Conservation (phyloP, 257 asterid genomes). For the Leptodermis oblonga region DNA sequence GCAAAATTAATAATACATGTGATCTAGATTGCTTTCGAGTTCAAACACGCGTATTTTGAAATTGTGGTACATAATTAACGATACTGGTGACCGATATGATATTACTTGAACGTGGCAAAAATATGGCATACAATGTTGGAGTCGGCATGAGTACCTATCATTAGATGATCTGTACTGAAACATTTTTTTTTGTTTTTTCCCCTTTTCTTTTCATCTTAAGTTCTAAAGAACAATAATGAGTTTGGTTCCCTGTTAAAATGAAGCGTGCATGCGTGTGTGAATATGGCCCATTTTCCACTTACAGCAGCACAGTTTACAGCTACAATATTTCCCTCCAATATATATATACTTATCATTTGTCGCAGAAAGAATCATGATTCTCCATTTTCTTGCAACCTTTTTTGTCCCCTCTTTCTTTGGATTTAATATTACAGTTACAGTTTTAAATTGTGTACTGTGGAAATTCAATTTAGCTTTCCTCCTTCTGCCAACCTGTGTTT, state of each 20-base stretch:
- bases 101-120: no score
- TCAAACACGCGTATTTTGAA: no score
- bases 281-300: constrained; percentile 18
- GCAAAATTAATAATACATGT: no score
- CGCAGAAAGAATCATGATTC: neutral
- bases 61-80: no score
- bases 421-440: no score
- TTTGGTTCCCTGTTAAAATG: constrained; percentile 13
- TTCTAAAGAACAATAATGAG: constrained; percentile 17
- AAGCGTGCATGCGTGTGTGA: constrained; percentile 31
- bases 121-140: constrained; percentile 2
- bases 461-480: no score
- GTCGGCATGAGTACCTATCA: constrained; percentile 13
- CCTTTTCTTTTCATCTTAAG: neutral
- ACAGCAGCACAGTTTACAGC: neutral
- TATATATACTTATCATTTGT: neutral
- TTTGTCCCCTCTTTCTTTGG: neutral
- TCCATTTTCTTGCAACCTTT: neutral
- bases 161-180: constrained; percentile 14
- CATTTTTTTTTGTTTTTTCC: no score
- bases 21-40: no score
- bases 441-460: no score
- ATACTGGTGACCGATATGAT: no score
- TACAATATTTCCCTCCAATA: no score
- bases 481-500: no score